A percentile compares a stretch with the other conserved stretches of the same genome.
phyloP scores from a whole-genome alignment of 148 eudicot species.

The Selenicereus undatus region DNA sequence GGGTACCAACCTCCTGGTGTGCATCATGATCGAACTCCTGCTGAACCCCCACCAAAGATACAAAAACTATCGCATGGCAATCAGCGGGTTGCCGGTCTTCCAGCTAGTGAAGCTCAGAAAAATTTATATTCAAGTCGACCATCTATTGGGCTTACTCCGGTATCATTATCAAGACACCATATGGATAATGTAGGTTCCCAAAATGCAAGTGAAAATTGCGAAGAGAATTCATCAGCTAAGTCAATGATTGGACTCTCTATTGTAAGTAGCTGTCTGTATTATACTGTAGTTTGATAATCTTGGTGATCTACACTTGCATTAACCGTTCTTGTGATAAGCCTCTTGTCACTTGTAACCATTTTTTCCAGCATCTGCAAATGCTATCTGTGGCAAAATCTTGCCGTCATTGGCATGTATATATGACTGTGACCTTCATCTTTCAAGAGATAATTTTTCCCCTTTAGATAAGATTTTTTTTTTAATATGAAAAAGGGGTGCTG shows the following conservation, averaged over 20 bases:
- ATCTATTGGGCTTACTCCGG: constrained; percentile 27
- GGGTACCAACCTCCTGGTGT: constrained; percentile 45
- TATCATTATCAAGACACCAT: constrained; percentile 16
- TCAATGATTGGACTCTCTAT: constrained; percentile 32
- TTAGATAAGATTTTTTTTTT: too few relatives aligned
- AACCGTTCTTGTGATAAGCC: too few relatives aligned
- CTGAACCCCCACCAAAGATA: constrained; percentile 31
- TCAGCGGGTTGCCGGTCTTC: constrained; percentile 19
- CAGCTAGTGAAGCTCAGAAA: constrained; percentile 17
- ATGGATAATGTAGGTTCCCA: constrained; percentile 21
- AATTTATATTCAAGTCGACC: constrained; percentile 11
- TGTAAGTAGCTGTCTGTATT: constrained; percentile 38
- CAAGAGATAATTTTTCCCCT: too few relatives aligned
- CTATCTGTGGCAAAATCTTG: too few relatives aligned
- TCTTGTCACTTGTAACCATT: too few relatives aligned
- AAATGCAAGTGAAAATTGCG: constrained; percentile 17
- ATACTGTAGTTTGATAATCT: neutral
- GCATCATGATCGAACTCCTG: constrained; percentile 27
- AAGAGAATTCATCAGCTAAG: constrained; percentile 29
- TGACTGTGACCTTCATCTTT: too few relatives aligned
- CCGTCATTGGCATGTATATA: too few relatives aligned
- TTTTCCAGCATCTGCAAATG: too few relatives aligned
- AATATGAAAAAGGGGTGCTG: too few relatives aligned
- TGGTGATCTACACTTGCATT: neutral
- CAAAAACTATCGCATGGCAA: constrained; percentile 28